Conservation (phyloP, 352 stramenopile genomes). For the Phytopythium boreale region DNA sequence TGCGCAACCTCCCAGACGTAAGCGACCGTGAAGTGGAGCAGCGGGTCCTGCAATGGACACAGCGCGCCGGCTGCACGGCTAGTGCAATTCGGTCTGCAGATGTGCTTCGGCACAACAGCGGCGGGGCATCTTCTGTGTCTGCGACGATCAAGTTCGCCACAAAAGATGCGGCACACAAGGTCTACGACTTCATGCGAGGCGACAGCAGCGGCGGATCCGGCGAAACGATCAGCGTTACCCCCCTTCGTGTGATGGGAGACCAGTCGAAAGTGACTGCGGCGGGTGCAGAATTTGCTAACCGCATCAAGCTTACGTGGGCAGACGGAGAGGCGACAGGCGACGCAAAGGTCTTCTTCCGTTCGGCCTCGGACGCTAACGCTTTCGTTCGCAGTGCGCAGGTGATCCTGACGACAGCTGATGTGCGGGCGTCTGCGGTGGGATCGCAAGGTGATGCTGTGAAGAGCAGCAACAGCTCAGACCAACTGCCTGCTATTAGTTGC, state of each 20-base stretch:
- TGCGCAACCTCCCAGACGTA: not conserved
- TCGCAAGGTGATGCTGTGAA: not conserved
- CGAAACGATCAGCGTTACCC: not conserved
- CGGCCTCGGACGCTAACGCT: conserved; percentile 4
- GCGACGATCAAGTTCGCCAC: conserved; percentile 8
- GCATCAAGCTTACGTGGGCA: conserved; percentile 27
- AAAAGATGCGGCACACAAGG: conserved; percentile 11
- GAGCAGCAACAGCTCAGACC: not conserved
- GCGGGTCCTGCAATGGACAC: not conserved
- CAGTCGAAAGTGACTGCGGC: not conserved
- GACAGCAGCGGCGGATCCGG: conserved; percentile 11
- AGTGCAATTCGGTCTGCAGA: not conserved
- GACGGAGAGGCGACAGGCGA: conserved; percentile 15
- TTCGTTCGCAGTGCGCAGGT: not conserved
- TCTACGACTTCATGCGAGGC: conserved; percentile 14
- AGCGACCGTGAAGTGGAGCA: conserved; percentile 1
- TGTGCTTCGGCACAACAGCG: not conserved
- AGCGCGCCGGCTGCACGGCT: conserved; percentile 4
- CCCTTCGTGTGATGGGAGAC: not conserved
- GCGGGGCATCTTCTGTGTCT: not conserved
- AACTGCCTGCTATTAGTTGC: not conserved
- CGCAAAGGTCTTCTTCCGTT: conserved; percentile 18
- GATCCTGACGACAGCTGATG: not conserved
- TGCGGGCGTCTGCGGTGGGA: not conserved
- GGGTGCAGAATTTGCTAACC: conserved; percentile 12